Evolutionary conservation across 2,329 filamentous ascomycete genomes (phyloP), one percentile per base, ranked within the genome.

Genomic region (Cylindrodendrum hubeiense): DNA sequence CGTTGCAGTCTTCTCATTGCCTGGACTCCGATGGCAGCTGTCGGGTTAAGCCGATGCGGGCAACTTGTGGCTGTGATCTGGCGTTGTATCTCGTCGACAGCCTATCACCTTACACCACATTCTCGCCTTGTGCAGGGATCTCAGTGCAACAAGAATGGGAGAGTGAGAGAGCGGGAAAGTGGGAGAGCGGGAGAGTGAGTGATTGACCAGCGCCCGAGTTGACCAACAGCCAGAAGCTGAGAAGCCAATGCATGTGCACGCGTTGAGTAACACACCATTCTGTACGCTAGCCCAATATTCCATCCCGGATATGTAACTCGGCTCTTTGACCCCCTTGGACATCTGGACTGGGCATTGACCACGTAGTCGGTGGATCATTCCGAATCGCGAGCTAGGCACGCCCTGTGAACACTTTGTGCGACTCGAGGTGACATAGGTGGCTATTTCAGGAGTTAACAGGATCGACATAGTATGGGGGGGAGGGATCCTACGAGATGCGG

Each of bases 71-170:
- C 12, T 52, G 17, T 47, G 28, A 63, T 58, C 47, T 63, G n/a
- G 22, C 19, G 33, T 41, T 21, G 43, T 37, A 61, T 47, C 28
- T 21, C 13, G 21, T 13, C 21, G 21, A 47, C 33, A 50, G 52
- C 59, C 60, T 63, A 58, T 58, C 60, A 47, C 47, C 39, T 41
- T 33, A 52, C 46, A 58, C 37, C 53, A 44, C 46, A 62, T 50
- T 50, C 28, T 24, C 34, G 34, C 19, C 3, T 13, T 10, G 41
- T 60, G 58, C 41, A 41, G 53, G 44, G 46, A 55, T 37, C 41
- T 55, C 33, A 44, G 21, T 19, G 39, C 49, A 53, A 46, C 49
- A 26, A 22, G 17, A 53, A 21, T 5, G 28, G 17, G 47, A 37
- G 39, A 39, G 22, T 15, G 4, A 17, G 21, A 26, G 39, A 37